A percentile compares a stretch with the other conserved stretches of the same genome.
These are phyloP conservation scores for Lentinula raphanica DNA, from an alignment of 768 basidiomycete species.

Conservation along the genomic window DNA sequence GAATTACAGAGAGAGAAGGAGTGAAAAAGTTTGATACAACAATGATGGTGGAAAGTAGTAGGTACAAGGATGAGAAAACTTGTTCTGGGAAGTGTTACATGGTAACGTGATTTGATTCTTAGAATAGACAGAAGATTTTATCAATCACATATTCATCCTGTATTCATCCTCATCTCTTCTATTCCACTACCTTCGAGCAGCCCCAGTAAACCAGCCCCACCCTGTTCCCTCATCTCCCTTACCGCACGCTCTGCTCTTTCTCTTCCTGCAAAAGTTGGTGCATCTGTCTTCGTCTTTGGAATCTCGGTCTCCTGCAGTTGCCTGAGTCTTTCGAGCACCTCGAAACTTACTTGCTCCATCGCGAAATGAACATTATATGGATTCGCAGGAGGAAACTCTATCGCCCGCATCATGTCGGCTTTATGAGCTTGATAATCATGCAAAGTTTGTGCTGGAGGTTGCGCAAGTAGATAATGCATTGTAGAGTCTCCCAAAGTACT, in stretches of 20 bases:
- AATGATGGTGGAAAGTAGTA: conserved; percentile 12
- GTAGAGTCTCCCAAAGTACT: conserved; percentile 8
- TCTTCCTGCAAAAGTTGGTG: conserved; percentile 30
- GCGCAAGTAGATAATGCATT: conserved; percentile 28
- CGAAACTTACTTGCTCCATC: conserved; percentile 40
- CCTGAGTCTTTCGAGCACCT: conserved; percentile 48
- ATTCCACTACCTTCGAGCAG: conserved; percentile 43
- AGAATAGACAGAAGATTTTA: background rate
- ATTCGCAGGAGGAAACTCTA: conserved; percentile 20
- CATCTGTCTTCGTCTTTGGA: conserved; percentile 35
- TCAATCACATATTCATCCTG: no score
- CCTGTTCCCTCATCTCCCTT: conserved; percentile 19
- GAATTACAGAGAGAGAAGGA: conserved; percentile 32
- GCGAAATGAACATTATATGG: conserved; percentile 21
- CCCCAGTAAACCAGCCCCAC: conserved; percentile 34
- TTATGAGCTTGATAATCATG: conserved; percentile 41
- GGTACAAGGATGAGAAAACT: background rate
- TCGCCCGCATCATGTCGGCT: conserved; percentile 29
- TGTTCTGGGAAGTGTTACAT: background rate
- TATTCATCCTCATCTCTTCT: background rate
- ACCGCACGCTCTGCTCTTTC: conserved; percentile 44
- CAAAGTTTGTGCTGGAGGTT: conserved; percentile 26
- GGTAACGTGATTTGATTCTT: background rate
- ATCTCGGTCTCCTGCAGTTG: conserved; percentile 41
- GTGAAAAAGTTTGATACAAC: conserved; percentile 11